Evolutionary conservation across 2,329 filamentous ascomycete species (phyloP), one percentile per base, ranked within the genome.

Genomic region (Sordariomycetes sp.): DNA sequence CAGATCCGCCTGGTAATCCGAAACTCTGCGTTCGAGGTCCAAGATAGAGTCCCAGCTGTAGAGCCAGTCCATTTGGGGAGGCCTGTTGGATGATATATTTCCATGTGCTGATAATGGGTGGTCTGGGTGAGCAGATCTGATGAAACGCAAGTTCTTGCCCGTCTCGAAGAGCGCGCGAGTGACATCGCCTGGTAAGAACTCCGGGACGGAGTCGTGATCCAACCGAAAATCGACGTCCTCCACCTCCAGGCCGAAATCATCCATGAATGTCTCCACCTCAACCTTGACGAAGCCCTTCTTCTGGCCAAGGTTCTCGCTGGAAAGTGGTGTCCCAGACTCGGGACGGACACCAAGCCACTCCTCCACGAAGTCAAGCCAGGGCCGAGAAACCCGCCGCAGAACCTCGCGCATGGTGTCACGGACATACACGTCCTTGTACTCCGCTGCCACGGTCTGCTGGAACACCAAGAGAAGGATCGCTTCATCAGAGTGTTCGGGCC

Each of bases 101-200:
- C 76, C 73, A n/a, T 75, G 65, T 50, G 76, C 76, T 16, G 82
- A 80, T 50, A 94, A 73, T 0, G 86, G 83, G 66, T 95, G 88
- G 1, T 84, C 76, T 5, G 88, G 80, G 66, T 94, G 88, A 63
- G 87, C 83, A 24, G 76, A 74, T 63, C 84, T 81, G 54, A 96
- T 76, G 58, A 94, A 84, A 8, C 88, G 82, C 54, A 96, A 71
- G 67, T 88, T 93, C 64, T 81, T 82, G 3, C 89, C 90, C 3
- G 86, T 88, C 67, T 95, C 89, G 62, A 93, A 92, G n/a, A 94
- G 82, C 5, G 78, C 74, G 55, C 81, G 78, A 3, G 83, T 85
- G 62, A 92, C 80, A 59, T 94, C 89, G 5, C 75, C 69, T 0
- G 85, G 80, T 52, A 95, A 77, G 63, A 94, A 94, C 1, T 78